A percentile compares a stretch with the other conserved stretches of the same genome.
phyloP scores from a whole-genome alignment of 441 rosid species.

The Adansonia madagascariensis region DNA sequence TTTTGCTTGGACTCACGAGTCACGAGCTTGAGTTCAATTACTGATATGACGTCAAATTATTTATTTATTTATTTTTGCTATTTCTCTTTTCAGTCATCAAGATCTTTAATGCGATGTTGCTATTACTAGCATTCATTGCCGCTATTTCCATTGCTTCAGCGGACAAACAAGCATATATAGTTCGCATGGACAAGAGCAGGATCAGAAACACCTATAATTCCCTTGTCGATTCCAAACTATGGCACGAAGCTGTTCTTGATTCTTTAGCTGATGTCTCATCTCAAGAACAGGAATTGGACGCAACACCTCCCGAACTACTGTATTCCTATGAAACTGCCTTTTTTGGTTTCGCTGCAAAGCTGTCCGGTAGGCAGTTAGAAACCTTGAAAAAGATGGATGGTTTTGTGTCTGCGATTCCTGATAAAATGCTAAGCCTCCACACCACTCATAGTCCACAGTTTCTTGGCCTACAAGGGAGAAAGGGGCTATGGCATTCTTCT shows the following conservation, averaged over 20 bases:
- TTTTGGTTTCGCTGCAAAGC: slow-evolving; percentile 73
- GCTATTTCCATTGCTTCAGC: slow-evolving; percentile 37
- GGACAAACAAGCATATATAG: slow-evolving; percentile 56
- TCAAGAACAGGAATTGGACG: slow-evolving; percentile 28
- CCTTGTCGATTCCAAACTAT: slow-evolving; percentile 33
- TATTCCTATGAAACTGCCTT: slow-evolving; percentile 51
- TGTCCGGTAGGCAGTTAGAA: slow-evolving; percentile 55
- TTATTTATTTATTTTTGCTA: not conserved
- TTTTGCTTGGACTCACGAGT: too few species aligned
- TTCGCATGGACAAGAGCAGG: slow-evolving; percentile 63
- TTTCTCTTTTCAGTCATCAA: slow-evolving; percentile 5
- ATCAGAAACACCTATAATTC: slow-evolving; percentile 33
- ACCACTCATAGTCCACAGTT: slow-evolving; percentile 57
- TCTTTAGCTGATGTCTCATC: slow-evolving; percentile 41
- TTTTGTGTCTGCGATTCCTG: slow-evolving; percentile 63
- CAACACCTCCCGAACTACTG: slow-evolving; percentile 46
- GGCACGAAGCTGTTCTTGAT: slow-evolving; percentile 44
- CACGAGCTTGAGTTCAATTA: not conserved
- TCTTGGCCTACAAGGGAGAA: slow-evolving; percentile 51
- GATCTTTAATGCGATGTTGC: slow-evolving; percentile 1
- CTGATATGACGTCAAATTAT: not conserved
- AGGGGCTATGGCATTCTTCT: slow-evolving; percentile 47
- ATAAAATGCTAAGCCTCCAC: slow-evolving; percentile 64
- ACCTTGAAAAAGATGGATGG: slow-evolving; percentile 55
- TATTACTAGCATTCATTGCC: not conserved